Evolutionary conservation across 2,329 filamentous ascomycete species (phyloP).

Genomic region (Fusarium sp.): DNA sequence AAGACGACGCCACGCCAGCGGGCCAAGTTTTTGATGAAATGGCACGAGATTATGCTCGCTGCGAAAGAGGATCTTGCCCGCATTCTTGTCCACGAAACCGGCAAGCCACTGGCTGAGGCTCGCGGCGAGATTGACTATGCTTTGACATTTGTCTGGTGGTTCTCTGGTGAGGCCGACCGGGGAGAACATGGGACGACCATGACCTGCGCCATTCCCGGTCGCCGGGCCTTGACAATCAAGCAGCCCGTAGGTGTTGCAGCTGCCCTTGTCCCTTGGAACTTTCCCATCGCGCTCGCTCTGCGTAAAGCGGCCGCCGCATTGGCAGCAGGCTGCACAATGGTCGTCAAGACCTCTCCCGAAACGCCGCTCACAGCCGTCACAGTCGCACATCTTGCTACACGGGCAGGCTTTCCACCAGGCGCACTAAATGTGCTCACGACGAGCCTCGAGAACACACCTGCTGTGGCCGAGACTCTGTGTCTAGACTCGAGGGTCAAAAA

Average conservation of each 20-base stretch:
- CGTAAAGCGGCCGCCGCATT: slow-evolving; percentile 66
- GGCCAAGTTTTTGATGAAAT: not conserved
- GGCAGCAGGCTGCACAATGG: slow-evolving; percentile 81
- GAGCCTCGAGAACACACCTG: slow-evolving; percentile 57
- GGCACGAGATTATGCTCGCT: not conserved
- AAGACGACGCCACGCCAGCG: not conserved
- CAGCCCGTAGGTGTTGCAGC: slow-evolving; percentile 52
- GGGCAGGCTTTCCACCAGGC: slow-evolving; percentile 81
- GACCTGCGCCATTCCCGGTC: slow-evolving; percentile 68
- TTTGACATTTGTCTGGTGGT: slow-evolving; percentile 67
- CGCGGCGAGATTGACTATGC: slow-evolving; percentile 68
- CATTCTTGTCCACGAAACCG: slow-evolving; percentile 62
- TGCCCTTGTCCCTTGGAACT: slow-evolving; percentile 66
- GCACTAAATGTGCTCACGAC: slow-evolving; percentile 69
- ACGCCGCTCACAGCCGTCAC: slow-evolving; percentile 80
- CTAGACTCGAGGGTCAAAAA: slow-evolving; percentile 58
- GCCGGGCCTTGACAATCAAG: slow-evolving; percentile 78
- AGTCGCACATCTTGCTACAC: slow-evolving; percentile 73
- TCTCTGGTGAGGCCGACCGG: slow-evolving; percentile 59
- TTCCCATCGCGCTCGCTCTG: slow-evolving; percentile 65
- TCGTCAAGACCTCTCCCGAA: slow-evolving; percentile 79
- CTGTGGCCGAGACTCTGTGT: slow-evolving; percentile 60
- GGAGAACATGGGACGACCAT: slow-evolving; percentile 68
- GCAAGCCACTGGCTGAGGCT: slow-evolving; percentile 67
- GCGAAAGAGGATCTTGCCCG: not conserved